Evolutionary conservation across 495 filamentous ascomycete species (phyloP).

Genomic region (Saxispiralis lemnorum): DNA sequence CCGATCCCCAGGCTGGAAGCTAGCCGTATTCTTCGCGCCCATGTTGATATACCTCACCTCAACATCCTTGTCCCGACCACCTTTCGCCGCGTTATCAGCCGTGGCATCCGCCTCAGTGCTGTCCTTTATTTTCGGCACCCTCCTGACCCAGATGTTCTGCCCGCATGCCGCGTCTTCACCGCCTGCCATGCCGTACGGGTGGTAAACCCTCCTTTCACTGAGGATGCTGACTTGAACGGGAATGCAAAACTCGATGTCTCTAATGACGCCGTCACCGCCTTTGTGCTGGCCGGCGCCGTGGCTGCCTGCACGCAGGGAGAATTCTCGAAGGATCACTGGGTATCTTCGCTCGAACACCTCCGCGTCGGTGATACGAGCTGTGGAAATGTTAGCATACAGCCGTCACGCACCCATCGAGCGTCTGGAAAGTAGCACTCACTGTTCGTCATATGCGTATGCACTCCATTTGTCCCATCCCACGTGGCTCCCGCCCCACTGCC

Average conservation of each 20-base stretch:
- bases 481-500: conserved; percentile 72
- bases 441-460: conserved; percentile 98
- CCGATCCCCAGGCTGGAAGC: conserved; percentile 68
- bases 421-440: conserved; percentile 19
- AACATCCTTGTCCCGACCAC: conserved; percentile 24
- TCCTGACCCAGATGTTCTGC: conserved; percentile 72
- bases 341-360: conserved; percentile 94
- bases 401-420: too few relatives aligned
- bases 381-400: too few relatives aligned
- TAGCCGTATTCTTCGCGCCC: conserved; percentile 84
- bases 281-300: conserved; percentile 58
- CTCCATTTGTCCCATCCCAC: conserved; percentile 79
- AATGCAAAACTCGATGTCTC: conserved; percentile 88
- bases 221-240: conserved; percentile 79
- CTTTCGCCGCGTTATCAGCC: conserved; percentile 6
- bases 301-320: conserved; percentile 50
- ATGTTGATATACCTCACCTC: conserved; percentile 62
- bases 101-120: conserved; percentile 9
- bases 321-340: conserved; percentile 70
- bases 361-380: conserved; percentile 71
- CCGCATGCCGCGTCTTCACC: conserved; percentile 66
- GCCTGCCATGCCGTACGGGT: conserved; percentile 78
- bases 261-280: conserved; percentile 77
- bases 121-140: conserved; percentile 25
- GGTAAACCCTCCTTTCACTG: conserved; percentile 69